Evolutionary conservation across 371 early-diverging fungal species (phyloP).

Genomic region (Conidiobolus incongruus): DNA sequence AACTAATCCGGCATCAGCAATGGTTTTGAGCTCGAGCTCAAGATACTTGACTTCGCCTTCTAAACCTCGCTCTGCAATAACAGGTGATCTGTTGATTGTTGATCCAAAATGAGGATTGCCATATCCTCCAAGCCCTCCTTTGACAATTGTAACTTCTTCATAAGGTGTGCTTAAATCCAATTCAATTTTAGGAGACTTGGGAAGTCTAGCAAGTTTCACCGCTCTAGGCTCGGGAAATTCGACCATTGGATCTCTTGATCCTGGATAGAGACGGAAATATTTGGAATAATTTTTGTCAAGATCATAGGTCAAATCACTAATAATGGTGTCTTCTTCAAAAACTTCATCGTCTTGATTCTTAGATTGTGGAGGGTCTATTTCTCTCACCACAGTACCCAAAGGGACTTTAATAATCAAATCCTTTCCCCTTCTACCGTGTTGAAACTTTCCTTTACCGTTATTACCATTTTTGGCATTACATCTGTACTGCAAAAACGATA

Average conservation of each 20-base stretch:
- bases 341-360: too few relatives aligned
- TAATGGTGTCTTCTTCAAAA: too few relatives aligned
- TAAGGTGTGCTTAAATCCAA: slow-evolving; percentile 16
- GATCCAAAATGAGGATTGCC: slow-evolving; percentile 70
- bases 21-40: slow-evolving; percentile 82
- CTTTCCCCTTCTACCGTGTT: slow-evolving; percentile 59
- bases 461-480: slow-evolving; percentile 29
- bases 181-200: too few relatives aligned
- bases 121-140: slow-evolving; percentile 56
- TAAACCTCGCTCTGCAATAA: slow-evolving; percentile 66
- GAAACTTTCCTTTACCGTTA: slow-evolving; percentile 46
- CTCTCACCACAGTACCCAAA: slow-evolving; percentile 68
- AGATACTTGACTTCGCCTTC: slow-evolving; percentile 38
- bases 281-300: slow-evolving; percentile 5
- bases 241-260: neutral
- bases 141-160: slow-evolving; percentile 21
- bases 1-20: slow-evolving; percentile 88
- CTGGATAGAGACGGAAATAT: slow-evolving; percentile 8
- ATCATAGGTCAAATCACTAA: slow-evolving; percentile 5
- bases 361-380: slow-evolving; percentile 17
- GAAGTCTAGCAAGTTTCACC: slow-evolving; percentile 7
- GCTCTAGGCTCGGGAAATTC: slow-evolving; percentile 9
- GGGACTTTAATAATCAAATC: slow-evolving; percentile 66
- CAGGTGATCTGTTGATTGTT: slow-evolving; percentile 51
- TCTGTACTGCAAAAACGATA: slow-evolving; percentile 35